Conservation (phyloP, 2,329 filamentous ascomycete species). For the Aspergillus sp. region DNA sequence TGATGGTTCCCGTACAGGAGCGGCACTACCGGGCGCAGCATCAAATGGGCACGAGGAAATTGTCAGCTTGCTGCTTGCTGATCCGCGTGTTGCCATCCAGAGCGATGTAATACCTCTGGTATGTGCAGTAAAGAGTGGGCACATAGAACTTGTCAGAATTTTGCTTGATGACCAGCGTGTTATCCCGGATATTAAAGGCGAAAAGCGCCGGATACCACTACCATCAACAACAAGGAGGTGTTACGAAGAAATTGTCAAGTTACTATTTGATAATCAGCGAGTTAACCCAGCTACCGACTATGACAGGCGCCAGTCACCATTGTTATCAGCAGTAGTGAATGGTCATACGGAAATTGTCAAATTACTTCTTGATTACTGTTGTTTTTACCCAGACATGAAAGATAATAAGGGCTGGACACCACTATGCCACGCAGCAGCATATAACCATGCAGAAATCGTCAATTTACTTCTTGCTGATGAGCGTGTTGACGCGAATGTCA, state of each 20-base stretch:
- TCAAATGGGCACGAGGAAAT: too few species aligned
- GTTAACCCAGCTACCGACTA: not conserved
- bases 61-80: too few species aligned
- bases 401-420: not conserved
- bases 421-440: not conserved
- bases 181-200: too few species aligned
- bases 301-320: not conserved
- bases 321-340: not conserved
- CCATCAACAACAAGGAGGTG: too few species aligned
- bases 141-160: too few species aligned
- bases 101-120: too few species aligned
- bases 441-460: not conserved
- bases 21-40: too few species aligned
- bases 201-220: too few species aligned
- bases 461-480: not conserved
- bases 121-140: too few species aligned
- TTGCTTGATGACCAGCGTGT: too few species aligned
- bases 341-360: not conserved
- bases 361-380: not conserved
- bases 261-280: not conserved
- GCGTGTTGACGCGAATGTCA: not conserved
- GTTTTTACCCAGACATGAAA: not conserved
- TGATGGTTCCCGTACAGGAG: fast-evolving
- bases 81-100: too few species aligned
- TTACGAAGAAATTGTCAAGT: too few species aligned